A percentile compares a stretch with the other conserved stretches of the same genome.
These are phyloP conservation scores for Zanthoxylum bungeanum DNA, from an alignment of 345 rosid species.

Conservation along the genomic window DNA sequence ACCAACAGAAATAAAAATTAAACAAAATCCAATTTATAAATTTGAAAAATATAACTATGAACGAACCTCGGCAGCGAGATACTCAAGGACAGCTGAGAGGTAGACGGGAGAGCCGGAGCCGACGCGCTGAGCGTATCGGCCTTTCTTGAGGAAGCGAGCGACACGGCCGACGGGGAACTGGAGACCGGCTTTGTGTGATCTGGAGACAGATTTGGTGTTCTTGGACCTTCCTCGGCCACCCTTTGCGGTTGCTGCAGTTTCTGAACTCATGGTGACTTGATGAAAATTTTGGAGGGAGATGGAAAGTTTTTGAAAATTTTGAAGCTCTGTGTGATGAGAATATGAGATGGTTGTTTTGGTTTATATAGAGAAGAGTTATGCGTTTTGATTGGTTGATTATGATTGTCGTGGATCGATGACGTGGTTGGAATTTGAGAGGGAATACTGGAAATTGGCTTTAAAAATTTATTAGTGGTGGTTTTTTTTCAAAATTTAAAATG, in stretches of 20 bases:
- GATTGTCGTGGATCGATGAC: conserved; percentile 33
- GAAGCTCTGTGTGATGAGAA: background rate
- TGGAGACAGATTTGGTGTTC: conserved; percentile 49
- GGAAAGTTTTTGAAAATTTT: background rate
- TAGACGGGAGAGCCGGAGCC: conserved; percentile 74
- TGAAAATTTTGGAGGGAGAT: background rate
- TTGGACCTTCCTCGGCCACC: conserved; percentile 64
- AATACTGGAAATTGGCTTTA: too few species aligned
- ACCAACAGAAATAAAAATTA: too few species aligned
- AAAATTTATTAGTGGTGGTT: too few species aligned
- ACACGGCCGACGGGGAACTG: conserved; percentile 70
- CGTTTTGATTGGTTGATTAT: conserved; percentile 24
- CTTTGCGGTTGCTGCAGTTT: conserved; percentile 27
- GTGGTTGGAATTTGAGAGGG: conserved; percentile 2
- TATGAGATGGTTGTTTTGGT: background rate
- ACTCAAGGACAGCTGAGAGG: conserved; percentile 83
- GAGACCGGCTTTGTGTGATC: conserved; percentile 67
- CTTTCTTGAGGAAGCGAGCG: conserved; percentile 58
- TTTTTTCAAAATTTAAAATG: background rate
- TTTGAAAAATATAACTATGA: background rate
- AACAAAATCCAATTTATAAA: background rate
- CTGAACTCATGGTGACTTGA: conserved; percentile 35
- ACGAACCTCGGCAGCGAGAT: conserved; percentile 74
- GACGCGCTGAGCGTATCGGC: conserved; percentile 66
- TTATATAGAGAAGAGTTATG: conserved; percentile 9